Evolutionary conservation across 495 filamentous ascomycete species (phyloP).

Genomic region (Penicillium riverlandense): DNA sequence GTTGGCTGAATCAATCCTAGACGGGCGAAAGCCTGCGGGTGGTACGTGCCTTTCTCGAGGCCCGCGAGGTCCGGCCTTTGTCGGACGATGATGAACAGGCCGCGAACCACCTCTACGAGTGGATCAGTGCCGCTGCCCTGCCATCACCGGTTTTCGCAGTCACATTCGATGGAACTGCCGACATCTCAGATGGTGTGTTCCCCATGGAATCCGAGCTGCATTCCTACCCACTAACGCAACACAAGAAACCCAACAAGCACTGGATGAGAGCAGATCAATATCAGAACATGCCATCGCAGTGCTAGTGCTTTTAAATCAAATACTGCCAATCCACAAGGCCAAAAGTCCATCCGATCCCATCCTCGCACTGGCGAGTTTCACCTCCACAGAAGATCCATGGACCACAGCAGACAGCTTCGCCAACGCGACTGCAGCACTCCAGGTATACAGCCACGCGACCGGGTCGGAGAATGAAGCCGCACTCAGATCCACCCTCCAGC

Average conservation of each 20-base stretch:
- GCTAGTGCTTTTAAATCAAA: conserved; percentile 4
- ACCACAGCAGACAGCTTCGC: conserved; percentile 24
- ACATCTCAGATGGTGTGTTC: conserved; percentile 13
- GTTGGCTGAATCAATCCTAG: no score
- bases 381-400: conserved; percentile 48
- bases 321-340: conserved; percentile 7
- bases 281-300: conserved; percentile 25
- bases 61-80: conserved; percentile 13
- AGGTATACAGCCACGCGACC: no score
- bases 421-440: conserved; percentile 1
- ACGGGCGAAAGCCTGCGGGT: no score
- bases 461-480: no score
- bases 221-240: neutral
- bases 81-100: conserved; percentile 1
- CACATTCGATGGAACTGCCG: conserved; percentile 15
- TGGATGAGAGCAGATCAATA: conserved; percentile 15
- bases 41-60: conserved; percentile 6
- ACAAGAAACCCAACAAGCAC: conserved; percentile 11
- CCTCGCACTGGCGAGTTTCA: conserved; percentile 39
- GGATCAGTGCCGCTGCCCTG: conserved; percentile 26
- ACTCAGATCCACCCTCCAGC: conserved; percentile 45
- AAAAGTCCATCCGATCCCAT: conserved; percentile 17
- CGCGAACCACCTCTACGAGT: conserved; percentile 24
- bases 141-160: conserved; percentile 28
- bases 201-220: no score